Base-by-base conservation (phyloP, 2,329 filamentous ascomycete species). In the Colletotrichum agaves region DNA sequence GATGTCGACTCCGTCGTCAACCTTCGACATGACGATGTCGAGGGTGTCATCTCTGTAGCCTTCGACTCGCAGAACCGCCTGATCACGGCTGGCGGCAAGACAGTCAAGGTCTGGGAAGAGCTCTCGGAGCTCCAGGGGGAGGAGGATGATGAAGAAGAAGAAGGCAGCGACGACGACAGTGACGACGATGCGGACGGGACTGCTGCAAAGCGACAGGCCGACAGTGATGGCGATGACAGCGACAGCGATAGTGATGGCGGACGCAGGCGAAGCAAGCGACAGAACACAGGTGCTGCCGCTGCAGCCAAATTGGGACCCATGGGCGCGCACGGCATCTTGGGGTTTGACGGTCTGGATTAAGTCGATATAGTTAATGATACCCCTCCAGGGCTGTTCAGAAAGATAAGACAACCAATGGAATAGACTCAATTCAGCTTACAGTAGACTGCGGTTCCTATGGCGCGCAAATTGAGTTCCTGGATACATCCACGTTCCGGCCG, bases 91-190 rank as follows among this genome's bases (percentile, higher is more conserved):
- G 96, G 96, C 61, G 96, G 96, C 0, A 87, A 87, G 72, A 89
- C 90, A 0, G 87, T 99, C 70, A 98, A 98, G 79, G 90, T 98
- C 2, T 99, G 96, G 96, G 89, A 96, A 91, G 89, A 96, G 75
- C 87, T 90, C 68, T 82, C 86, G n/a, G 83, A 82, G 64, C 77
- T 84, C 3, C 84, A 86, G 21, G 83, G 81, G 2, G 84, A 83
- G 0, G 85, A 87, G 0, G 84, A 84, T 1, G 84, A 80, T 0
- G 80, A 79, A 0, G 82, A 27, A 27, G 27, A 83, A 0, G 79
- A 79, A 0, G 83, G 85, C 12, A 81, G 83, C 10, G 81, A 82
- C 4, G 79, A 79, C 1, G 77, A 77, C 3, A 73, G 75, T 3
- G 77, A 79, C 10, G 81, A 83, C 1, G 81, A 83, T 1, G 83